phyloP scores from a whole-genome alignment of 306 rosid genomes.

The Leucaena leucocephala region DNA sequence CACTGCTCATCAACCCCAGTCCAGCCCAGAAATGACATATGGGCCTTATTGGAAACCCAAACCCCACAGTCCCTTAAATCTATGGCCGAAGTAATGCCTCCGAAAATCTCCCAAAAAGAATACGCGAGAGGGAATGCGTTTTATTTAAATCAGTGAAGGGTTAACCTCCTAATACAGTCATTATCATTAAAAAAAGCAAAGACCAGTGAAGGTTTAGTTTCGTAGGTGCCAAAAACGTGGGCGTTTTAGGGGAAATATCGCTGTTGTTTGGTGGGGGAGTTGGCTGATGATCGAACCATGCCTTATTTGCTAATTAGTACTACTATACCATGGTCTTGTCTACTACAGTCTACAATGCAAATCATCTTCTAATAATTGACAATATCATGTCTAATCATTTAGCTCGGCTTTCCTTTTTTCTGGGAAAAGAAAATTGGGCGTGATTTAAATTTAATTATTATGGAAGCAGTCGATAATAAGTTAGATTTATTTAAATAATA shows the following conservation, averaged over 20 bases:
- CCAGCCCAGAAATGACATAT: not conserved
- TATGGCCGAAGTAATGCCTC: no score
- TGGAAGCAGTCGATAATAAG: no score
- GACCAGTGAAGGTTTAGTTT: not conserved
- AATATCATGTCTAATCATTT: not conserved
- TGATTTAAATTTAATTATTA: no score
- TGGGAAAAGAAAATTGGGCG: no score
- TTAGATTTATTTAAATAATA: no score
- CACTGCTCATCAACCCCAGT: not conserved
- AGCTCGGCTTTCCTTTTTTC: no score
- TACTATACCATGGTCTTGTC: not conserved
- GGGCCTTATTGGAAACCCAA: not conserved
- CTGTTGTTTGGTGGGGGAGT: constrained; percentile 5
- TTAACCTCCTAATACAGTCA: not conserved
- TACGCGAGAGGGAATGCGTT: not conserved
- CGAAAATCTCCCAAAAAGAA: not conserved
- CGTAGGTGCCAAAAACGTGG: not conserved
- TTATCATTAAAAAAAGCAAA: not conserved
- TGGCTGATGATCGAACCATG: not conserved
- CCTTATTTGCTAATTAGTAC: not conserved
- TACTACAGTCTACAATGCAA: not conserved
- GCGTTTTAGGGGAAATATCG: constrained; percentile 1
- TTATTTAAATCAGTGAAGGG: not conserved
- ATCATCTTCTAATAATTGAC: no score
- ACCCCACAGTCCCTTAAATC: not conserved